Percentiles rank a stretch among this genome's conserved stretches.
phyloP scores from a whole-genome alignment of 2,329 filamentous ascomycete species.

The Aspergillus niger region DNA sequence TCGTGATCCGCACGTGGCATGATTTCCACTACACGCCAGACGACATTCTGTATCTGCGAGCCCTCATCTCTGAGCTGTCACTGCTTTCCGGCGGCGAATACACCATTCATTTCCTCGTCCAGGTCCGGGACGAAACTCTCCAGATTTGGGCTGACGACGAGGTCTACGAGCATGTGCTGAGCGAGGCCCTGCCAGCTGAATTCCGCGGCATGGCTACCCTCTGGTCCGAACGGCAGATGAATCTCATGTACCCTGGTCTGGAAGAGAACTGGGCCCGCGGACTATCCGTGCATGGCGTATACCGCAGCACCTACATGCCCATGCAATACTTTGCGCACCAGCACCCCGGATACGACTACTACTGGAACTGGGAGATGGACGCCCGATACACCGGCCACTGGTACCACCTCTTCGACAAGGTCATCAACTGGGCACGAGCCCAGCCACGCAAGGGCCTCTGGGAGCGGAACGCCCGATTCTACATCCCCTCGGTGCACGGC shows the following conservation, averaged over 20 bases:
- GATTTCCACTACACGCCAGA: constrained; percentile 78
- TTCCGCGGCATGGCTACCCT: constrained; percentile 86
- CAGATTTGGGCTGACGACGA: constrained; percentile 80
- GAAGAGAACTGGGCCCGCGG: constrained; percentile 73
- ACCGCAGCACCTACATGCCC: constrained; percentile 90
- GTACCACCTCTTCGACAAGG: constrained; percentile 74
- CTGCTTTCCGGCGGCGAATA: constrained; percentile 81
- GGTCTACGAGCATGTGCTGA: constrained; percentile 72
- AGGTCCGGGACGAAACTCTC: constrained; percentile 76
- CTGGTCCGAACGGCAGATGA: constrained; percentile 95
- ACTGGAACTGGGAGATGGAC: constrained; percentile 90
- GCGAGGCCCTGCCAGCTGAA: constrained; percentile 71
- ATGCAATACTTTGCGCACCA: constrained; percentile 88
- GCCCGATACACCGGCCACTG: constrained; percentile 77
- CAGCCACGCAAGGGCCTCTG: constrained; percentile 80
- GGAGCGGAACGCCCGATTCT: constrained; percentile 79
- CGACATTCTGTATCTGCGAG: constrained; percentile 76
- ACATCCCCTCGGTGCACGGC: constrained; percentile 73
- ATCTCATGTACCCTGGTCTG: constrained; percentile 82
- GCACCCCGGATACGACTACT: constrained; percentile 75
- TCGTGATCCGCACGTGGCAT: constrained; percentile 78
- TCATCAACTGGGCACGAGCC: constrained; percentile 67
- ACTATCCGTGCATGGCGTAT: constrained; percentile 85
- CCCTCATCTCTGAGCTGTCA: constrained; percentile 76
- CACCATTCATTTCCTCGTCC: constrained; percentile 77